These are phyloP conservation scores for Magnaporthiopsis incrustans DNA, from an alignment of 2,329 filamentous ascomycete species.

Conservation along the genomic window DNA sequence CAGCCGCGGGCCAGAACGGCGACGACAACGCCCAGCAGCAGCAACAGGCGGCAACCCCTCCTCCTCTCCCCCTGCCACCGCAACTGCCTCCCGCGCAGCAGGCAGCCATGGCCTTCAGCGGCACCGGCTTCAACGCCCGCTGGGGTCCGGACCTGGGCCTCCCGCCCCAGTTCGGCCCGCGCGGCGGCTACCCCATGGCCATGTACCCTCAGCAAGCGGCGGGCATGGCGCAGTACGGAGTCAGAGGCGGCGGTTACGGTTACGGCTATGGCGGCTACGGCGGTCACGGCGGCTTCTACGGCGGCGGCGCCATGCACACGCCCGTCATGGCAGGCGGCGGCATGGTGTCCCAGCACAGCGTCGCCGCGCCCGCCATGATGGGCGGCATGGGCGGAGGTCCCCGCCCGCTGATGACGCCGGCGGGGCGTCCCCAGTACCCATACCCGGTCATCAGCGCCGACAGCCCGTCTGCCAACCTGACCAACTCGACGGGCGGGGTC, in stretches of 20 bases:
- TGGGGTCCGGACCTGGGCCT: constrained; percentile 15
- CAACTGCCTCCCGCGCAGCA: neutral
- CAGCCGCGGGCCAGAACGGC: neutral
- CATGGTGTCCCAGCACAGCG: constrained; percentile 1
- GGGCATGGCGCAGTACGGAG: constrained; percentile 11
- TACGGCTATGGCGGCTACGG: constrained; percentile 6
- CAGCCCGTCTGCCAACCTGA: constrained; percentile 45
- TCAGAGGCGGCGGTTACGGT: constrained; percentile 21
- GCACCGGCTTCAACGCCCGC: constrained; percentile 15
- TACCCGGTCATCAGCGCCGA: constrained; percentile 33
- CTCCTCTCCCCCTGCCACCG: neutral
- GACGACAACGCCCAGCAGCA: neutral
- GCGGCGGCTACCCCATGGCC: constrained; percentile 23
- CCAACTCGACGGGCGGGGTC: constrained; percentile 48
- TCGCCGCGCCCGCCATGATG: constrained; percentile 10
- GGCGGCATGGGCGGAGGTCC: neutral
- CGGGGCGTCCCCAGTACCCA: constrained; percentile 27
- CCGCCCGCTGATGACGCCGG: constrained; percentile 2
- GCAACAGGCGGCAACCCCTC: neutral
- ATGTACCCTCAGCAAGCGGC: constrained; percentile 14
- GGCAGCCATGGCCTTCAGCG: constrained; percentile 10
- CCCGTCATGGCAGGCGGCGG: constrained; percentile 3
- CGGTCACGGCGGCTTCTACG: constrained; percentile 19
- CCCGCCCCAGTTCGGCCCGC: constrained; percentile 14
- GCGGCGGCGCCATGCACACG: neutral